Base-by-base conservation (phyloP, 116 monocot species). In the Iris pallida region DNA sequence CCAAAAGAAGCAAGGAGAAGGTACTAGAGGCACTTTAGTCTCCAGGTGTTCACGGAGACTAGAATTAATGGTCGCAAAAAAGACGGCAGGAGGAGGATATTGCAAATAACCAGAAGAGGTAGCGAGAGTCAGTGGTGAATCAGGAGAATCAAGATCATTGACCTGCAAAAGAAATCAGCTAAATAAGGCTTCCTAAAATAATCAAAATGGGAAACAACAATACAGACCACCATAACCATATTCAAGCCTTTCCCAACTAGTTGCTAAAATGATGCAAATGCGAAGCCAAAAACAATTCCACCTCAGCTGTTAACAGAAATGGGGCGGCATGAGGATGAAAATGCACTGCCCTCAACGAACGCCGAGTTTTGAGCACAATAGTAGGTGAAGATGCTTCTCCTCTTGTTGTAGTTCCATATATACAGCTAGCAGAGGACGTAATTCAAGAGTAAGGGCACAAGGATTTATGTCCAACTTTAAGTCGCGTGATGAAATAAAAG, bases 271-370 rank as follows among this genome's bases (percentile, higher is more conserved):
- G 19, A 54, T 60, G 14, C 40, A 64, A 42, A 69, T 53, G 44
- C 44, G 14, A 71, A 62, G 20, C 40, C 7, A 68, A 54, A 49
- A 57, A 59, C 57, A 73, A 55, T 68, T 48, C 42, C 13, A 97
- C 97, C 87, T 97, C 97, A 67, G 97, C 97, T 4, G 97, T 92
- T 41, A 97, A 78, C 42, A 97, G 76, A 73, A 86, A 80, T 55
- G 97, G 97, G n/a, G 93, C 87, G 67, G 72, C 89, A 78, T 90
- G 97, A 0, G 97, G 97, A 74, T 97, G 97, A 86, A 97, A 97
- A 78, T 97, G 97, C 59, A 92, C 97, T 56, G 97, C 97, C 70
- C 97, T 87, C 71, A 97, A 74, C 14, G 97, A 97, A 68, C 97
- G 85, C 44, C 90, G 80, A 20, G 97, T 97, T 75, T 81, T 97